phyloP scores from a whole-genome alignment of 169 alveolate species.

The Plasmodium knowlesi region DNA sequence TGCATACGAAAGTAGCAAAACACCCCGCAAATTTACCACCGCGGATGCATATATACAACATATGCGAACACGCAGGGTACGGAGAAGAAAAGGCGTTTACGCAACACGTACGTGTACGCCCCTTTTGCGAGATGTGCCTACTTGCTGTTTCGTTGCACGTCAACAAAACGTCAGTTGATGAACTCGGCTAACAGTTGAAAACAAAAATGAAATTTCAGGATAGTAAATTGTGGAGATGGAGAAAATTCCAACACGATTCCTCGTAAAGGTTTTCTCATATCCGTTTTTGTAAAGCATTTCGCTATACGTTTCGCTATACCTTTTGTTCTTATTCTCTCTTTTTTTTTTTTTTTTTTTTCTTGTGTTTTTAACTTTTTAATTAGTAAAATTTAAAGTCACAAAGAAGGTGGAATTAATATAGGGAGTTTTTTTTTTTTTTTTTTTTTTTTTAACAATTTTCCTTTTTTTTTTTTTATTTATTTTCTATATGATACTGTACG shows the following conservation, averaged over 20 bases:
- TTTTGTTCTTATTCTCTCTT: not conserved
- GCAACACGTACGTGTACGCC: not conserved
- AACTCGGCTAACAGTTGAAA: not conserved
- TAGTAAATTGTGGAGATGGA: not conserved
- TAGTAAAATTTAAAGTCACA: not conserved
- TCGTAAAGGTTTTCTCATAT: not conserved
- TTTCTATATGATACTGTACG: not conserved
- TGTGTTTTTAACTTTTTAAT: not conserved
- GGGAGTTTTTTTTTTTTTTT: not conserved
- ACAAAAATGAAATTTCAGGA: not conserved
- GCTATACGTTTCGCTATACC: not conserved
- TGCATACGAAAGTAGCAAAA: not conserved
- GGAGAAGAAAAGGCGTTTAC: not conserved
- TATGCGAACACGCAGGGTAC: not conserved
- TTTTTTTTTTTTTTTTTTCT: no score
- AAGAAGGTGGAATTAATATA: not conserved
- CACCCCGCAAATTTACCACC: not conserved
- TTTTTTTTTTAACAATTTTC: no score
- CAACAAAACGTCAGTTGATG: not conserved
- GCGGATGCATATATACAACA: not conserved
- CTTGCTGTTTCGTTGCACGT: not conserved
- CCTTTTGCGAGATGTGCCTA: not conserved
- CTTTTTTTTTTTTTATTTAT: not conserved
- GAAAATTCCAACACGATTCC: not conserved
- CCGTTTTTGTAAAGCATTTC: not conserved